Evolutionary conservation across 257 asterid species (phyloP), one percentile per base, ranked within the genome.

Genomic region (Fraxinus anomala): DNA sequence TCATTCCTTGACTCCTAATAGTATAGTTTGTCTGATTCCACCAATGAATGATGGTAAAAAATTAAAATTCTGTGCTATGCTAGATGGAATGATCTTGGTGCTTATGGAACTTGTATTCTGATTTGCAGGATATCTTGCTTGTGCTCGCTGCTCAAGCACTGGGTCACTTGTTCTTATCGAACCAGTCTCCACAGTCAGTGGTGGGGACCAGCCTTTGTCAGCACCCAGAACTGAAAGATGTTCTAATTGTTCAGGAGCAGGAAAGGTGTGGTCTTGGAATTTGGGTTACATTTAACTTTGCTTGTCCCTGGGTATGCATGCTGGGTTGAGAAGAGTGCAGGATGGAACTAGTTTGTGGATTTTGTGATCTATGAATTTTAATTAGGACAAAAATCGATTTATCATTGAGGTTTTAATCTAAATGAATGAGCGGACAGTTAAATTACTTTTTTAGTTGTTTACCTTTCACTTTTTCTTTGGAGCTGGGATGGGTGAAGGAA

Each of bases 81-180:
- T 31, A 6, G 23, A 26, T 40, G 47, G 31, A 56, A 80, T 78
- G 30, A 65, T 6, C 26, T n/a, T 61, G 54, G 49, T 77, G 79
- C 80, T 80, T 40, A 71, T 77, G 77, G 23, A 61, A 72, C 80
- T 70, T 77, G 24, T 76, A 59, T 68, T 37, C 30, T 28, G 16
- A 72, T 66, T 59, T 81, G 77, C 91, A 94, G 97, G 99, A 73
- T 94, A 94, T 85, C 97, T 94, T 40, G 97, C 99, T 16, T 94
- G 99, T 80, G 99, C 99, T 78, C 95, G 97, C 67, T 94, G 99
- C 80, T 86, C 97, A 80, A 91, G 86, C 84, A 84, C 92, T 33
- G 99, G 97, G 34, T 88, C 96, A 44, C 88, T 92, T 75, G 90
- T 94, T 80, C 96, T 92, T 82, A 85, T 85, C 12, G 92, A 92